A percentile compares a stretch with the other conserved stretches of the same genome.
Conservation (phyloP, 2,329 filamentous ascomycete species). For the Aspergillus novofumigatus region DNA sequence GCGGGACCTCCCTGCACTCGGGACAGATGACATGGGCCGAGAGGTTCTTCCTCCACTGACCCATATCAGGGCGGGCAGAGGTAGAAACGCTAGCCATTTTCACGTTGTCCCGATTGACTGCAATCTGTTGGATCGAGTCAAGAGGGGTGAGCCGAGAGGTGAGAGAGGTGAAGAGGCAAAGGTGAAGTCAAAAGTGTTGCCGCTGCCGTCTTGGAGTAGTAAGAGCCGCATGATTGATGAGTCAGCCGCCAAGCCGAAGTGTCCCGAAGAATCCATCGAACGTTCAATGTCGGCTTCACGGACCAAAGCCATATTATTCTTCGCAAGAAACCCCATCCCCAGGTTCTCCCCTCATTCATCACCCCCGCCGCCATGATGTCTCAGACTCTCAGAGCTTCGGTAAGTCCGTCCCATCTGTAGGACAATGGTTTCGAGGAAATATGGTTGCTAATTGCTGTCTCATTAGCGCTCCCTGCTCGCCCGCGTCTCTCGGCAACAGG, state of each 20-base stretch:
- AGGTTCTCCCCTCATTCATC: conserved; percentile 25
- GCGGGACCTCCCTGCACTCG: conserved; percentile 88
- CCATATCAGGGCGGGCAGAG: conserved; percentile 36
- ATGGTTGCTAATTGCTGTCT: conserved; percentile 4
- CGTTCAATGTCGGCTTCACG: conserved; percentile 20
- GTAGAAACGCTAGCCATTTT: conserved; percentile 39
- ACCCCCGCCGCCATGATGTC: conserved; percentile 50
- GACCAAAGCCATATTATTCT: conserved; percentile 15
- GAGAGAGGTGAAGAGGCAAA: conserved; percentile 8
- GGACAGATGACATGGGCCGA: conserved; percentile 81
- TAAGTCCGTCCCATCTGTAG: conserved; percentile 33
- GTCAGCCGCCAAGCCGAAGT: conserved; percentile 26
- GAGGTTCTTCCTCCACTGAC: conserved; percentile 73
- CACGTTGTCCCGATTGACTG: conserved; percentile 2
- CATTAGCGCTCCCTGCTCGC: conserved; percentile 57
- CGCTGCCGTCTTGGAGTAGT: neutral
- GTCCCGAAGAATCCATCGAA: conserved; percentile 23
- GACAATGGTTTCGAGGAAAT: conserved; percentile 8
- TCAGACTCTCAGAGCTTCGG: conserved; percentile 59
- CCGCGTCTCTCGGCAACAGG: conserved; percentile 57
- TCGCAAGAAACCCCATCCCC: conserved; percentile 10
- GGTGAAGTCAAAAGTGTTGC: conserved; percentile 4
- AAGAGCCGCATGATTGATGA: conserved; percentile 22
- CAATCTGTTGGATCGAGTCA: conserved; percentile 18
- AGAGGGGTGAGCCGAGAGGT: conserved; percentile 14